Conservation (phyloP, 345 rosid species). For the Melastoma malabathricum region DNA sequence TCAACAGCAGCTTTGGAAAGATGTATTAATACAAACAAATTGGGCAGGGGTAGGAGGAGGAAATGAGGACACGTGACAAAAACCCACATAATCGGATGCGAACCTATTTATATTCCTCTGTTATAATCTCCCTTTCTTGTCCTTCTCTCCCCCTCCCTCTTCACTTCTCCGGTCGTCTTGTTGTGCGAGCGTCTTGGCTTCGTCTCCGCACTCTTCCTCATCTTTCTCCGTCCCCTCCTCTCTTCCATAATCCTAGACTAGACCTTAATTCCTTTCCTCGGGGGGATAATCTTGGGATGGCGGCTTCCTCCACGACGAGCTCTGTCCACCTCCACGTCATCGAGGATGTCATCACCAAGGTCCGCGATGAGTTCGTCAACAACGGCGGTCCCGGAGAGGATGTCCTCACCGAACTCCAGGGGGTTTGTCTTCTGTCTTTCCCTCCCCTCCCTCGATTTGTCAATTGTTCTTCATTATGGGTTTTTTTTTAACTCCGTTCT, state of each 20-base stretch:
- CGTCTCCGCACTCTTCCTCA: background rate
- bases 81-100: conserved; percentile 63
- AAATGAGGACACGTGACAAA: conserved; percentile 57
- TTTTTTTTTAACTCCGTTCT: background rate
- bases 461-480: background rate
- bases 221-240: conserved; percentile 1
- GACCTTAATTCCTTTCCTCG: conserved; percentile 4
- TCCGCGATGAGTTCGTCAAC: conserved; percentile 75
- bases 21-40: too few relatives aligned
- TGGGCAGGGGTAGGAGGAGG: conserved; percentile 3
- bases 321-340: conserved; percentile 71
- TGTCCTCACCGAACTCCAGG: conserved; percentile 83
- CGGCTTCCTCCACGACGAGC: conserved; percentile 50
- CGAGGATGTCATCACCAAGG: conserved; percentile 80
- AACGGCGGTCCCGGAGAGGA: conserved; percentile 79
- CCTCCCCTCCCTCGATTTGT: background rate
- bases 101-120: conserved; percentile 95
- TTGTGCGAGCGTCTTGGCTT: background rate
- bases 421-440: conserved; percentile 24
- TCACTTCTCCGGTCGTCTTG: conserved; percentile 2
- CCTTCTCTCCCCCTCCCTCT: conserved; percentile 25
- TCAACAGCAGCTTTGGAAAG: too few relatives aligned
- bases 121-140: conserved; percentile 41
- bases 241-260: conserved; percentile 1
- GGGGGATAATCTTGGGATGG: conserved; percentile 21